phyloP scores from a whole-genome alignment of 2,329 filamentous ascomycete genomes.

The Grosmannia penicillata region DNA sequence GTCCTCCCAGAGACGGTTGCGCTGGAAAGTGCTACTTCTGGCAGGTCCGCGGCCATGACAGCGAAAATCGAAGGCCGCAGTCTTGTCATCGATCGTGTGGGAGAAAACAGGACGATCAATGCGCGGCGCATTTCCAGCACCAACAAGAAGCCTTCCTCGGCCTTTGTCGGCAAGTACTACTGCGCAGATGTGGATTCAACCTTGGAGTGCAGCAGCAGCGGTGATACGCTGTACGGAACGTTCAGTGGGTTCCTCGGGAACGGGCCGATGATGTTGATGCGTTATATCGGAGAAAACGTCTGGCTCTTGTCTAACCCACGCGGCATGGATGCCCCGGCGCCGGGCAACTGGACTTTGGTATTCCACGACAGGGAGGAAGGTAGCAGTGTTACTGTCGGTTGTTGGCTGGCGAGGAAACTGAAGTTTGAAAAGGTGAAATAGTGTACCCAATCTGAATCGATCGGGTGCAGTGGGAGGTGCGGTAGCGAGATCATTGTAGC shows the following conservation, averaged over 20 bases:
- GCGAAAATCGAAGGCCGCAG: not conserved
- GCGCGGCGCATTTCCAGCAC: not conserved
- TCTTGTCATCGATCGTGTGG: not conserved
- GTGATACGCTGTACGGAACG: not conserved
- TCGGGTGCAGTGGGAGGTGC: too few species aligned
- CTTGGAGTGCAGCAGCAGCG: not conserved
- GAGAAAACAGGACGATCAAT: not conserved
- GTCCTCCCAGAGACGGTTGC: too few species aligned
- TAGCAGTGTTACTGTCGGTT: not conserved
- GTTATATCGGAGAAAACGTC: not conserved
- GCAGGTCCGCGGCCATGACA: too few species aligned
- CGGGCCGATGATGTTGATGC: not conserved
- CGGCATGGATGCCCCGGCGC: not conserved
- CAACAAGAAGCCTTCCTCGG: too few species aligned
- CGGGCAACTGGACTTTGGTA: not conserved
- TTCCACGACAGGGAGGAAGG: not conserved
- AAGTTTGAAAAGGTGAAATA: conserved; percentile 8
- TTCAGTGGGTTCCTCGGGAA: not conserved
- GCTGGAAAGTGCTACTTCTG: too few species aligned
- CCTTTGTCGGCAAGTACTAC: not conserved
- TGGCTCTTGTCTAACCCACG: not conserved
- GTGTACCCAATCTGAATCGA: too few species aligned
- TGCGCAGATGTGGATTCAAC: not conserved
- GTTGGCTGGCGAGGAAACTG: not conserved
- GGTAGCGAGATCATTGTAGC: too few species aligned